phyloP scores from a whole-genome alignment of 2,329 filamentous ascomycete species.

The Talaromyces piceae region DNA sequence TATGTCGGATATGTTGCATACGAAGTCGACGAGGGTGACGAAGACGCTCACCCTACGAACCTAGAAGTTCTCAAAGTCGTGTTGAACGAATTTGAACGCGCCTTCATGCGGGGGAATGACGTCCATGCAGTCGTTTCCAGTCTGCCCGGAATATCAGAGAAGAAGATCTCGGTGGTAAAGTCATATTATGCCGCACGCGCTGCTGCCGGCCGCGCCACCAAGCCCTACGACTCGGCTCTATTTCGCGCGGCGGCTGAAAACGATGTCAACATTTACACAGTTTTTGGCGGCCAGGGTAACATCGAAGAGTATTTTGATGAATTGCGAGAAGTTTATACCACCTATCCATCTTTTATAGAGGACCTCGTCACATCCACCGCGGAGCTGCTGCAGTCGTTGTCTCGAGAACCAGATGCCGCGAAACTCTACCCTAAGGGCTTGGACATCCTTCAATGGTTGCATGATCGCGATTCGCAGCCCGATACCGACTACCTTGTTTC shows the following conservation, averaged over 20 bases:
- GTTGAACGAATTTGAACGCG: constrained; percentile 92
- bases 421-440: constrained; percentile 98
- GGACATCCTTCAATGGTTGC: constrained; percentile 89
- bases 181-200: constrained; percentile 88
- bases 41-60: constrained; percentile 79
- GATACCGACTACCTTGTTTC: constrained; percentile 92
- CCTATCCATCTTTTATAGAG: constrained; percentile 83
- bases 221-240: constrained; percentile 87
- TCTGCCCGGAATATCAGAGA: constrained; percentile 81
- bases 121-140: constrained; percentile 82
- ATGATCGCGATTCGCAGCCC: constrained; percentile 79
- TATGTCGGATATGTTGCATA: constrained; percentile 86
- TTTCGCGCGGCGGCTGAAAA: constrained; percentile 80
- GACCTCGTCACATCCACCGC: constrained; percentile 76
- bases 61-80: constrained; percentile 88
- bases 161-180: constrained; percentile 83
- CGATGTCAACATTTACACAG: constrained; percentile 78
- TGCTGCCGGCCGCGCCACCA: constrained; percentile 76
- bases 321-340: constrained; percentile 80
- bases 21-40: constrained; percentile 88
- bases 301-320: constrained; percentile 99
- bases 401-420: constrained; percentile 75
- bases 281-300: constrained; percentile 96
- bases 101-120: constrained; percentile 90
- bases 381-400: constrained; percentile 76